phyloP scores from a whole-genome alignment of 148 eudicot species.

The Camellia granthamiana region DNA sequence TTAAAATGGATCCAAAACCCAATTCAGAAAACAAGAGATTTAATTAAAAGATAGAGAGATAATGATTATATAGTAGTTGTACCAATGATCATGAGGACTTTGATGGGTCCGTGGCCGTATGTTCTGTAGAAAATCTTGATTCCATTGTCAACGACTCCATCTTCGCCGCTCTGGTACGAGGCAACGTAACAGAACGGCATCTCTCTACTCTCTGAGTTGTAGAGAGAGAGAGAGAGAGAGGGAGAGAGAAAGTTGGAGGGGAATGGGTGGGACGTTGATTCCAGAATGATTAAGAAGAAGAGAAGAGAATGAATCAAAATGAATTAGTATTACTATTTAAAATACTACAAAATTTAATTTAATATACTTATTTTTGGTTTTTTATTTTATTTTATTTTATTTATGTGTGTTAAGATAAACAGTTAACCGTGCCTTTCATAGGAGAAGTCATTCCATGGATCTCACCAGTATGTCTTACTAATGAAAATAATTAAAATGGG shows the following conservation, averaged over 20 bases:
- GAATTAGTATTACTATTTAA: not conserved
- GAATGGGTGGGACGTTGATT: too few relatives aligned
- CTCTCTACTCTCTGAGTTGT: conserved; percentile 16
- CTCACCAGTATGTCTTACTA: too few relatives aligned
- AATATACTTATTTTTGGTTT: too few relatives aligned
- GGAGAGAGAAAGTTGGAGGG: conserved; percentile 5
- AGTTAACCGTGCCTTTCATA: too few relatives aligned
- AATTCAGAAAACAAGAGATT: conserved; percentile 16
- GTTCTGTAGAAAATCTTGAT: conserved; percentile 63
- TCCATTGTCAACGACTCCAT: conserved; percentile 35
- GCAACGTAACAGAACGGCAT: conserved; percentile 77
- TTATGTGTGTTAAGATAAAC: too few relatives aligned
- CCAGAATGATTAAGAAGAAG: too few relatives aligned
- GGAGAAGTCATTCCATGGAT: too few relatives aligned
- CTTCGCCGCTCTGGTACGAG: conserved; percentile 27
- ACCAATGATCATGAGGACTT: conserved; percentile 85
- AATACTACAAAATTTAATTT: not conserved
- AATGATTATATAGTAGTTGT: not conserved
- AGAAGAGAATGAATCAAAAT: not conserved
- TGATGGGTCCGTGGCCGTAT: conserved; percentile 72
- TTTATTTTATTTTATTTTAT: too few relatives aligned
- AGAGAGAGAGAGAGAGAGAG: not conserved
- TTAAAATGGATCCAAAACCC: conserved; percentile 25
- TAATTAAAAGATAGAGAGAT: not conserved
- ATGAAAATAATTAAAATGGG: too few relatives aligned